Base-by-base conservation (phyloP, 345 rosid species). In the Turritis glabra region DNA sequence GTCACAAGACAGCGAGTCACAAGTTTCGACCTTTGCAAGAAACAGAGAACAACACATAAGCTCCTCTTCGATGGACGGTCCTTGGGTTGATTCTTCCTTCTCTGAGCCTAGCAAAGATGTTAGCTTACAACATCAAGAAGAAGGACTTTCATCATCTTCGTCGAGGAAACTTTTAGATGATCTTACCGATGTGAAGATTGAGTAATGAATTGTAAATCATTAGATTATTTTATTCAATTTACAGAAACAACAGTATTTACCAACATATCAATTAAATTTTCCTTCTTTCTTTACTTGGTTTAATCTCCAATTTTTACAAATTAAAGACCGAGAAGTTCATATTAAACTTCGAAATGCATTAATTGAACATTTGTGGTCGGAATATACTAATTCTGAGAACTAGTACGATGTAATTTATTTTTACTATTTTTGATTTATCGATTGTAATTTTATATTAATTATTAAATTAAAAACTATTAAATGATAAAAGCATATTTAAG, bases 1-100 rank as follows among this genome's bases (percentile, higher is more conserved):
- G 32, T 86, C 89, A 14, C 85, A 86, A 7, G 92, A 91, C 69
- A 87, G 89, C 69, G 93, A 89, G 32, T 82, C 87, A 21, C 59
- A 64, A 52, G 60, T 62, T 29, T 85, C 95, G 2, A 76, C 63
- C 8, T 72, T 12, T 57, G 82, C 87, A 13, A 82, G 82, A 37
- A 87, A 78, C 17, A 76, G 80, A 76, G 82, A 69, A 25, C 47
- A 29, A 63, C 60, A 70, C 33, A 3, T 40, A 77, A 77, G 78
- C 26, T n/a, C 87, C 58, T 37, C 77, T 78, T 88, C 93, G 0
- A 82, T 77, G 79, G 90, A 88, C 19, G 96, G 83, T 60, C 91
- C 96, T 5, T 88, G 90, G 90, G 47, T 71, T 2, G 96, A 88
- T 75, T 79, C 93, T 43, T 80, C 89, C 0, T 23, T 38, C 69